Base-by-base conservation (phyloP, 2,329 filamentous ascomycete species). In the Clonostachys solani region DNA sequence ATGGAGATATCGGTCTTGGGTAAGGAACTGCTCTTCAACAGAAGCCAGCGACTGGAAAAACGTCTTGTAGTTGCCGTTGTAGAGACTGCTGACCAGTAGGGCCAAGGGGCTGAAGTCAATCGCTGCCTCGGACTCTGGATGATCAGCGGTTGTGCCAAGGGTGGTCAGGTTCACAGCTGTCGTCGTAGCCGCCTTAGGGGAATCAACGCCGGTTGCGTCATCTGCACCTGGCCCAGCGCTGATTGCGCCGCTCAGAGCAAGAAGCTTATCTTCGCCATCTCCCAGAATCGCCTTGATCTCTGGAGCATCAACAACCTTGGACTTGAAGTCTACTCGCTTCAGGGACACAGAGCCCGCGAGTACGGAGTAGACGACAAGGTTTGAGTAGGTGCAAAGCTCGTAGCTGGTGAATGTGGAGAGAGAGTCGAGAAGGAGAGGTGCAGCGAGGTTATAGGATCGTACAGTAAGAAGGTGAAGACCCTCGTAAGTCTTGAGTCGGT, bases 321-420 rank as follows among this genome's bases (percentile, higher is more conserved):
- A 89, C 78, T 99, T 99, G 81, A 99, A 99, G 68, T 99, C 94
- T 34, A 96, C 90, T 43, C 94, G 87, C 75, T 96, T 96, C 48
- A 99, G 81, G 42, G 92, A 94, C 19, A 97, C 86, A 7, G 92
- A 95, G 49, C 94, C 94, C 35, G 94, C 91, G 34, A 99, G 84
- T 18, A 97, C 92, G 2, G 94, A 91, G 73, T 97, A 99, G 48
- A 96, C 85, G 45, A 99, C 94, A 19, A 99, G 82, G 51, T 83
- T 87, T 49, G 91, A 96, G 75, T 99, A 99, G 55, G 87, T 92
- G 83, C 94, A 99, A 44, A 99, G 83, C 70, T 99, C 94, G 73
- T 96, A 96, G 67, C 91, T 96, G 52, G 94, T 99, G 68, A 99
- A 99, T 18, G 94, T 99, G 29, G 92, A 96, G 56, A 99, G 79